Base-by-base conservation (phyloP, 495 filamentous ascomycete genomes). In the Aspergillus cristatus region DNA sequence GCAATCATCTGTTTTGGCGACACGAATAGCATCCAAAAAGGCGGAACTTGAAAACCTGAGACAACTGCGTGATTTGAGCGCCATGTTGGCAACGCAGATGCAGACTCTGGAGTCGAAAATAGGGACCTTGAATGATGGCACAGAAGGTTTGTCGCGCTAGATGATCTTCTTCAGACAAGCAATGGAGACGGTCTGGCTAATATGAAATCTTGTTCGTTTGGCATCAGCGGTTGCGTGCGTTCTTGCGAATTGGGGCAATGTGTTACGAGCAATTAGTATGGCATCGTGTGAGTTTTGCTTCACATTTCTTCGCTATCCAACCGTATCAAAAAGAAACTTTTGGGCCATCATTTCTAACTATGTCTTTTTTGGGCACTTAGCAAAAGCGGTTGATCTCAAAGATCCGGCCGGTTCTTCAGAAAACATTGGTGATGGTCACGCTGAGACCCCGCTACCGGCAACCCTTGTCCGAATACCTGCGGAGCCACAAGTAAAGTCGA, bases 181-280 rank as follows among this genome's bases (percentile, higher is more conserved):
- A 8, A 24, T 24, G 20, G 20, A 24, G 20, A 24, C 8, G 20
- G 8, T 24, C 20, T 24, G 4, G 3, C 38, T 14, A 14, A 26
- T 33, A 31, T 36, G 32, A 31, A 15, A 32, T 18, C 32, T 40
- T 30, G 3, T 30, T 30, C 26, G n/a, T 34, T 36, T 18, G 32
- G 39, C 18, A 43, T 34, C 54, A 91, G 90, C 87, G 48, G 87
- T 98, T 53, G 91, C 91, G 33, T 77, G 80, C 32, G 91, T 98
- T 13, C 63, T 98, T 43, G 75, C 84, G 32, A 98, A 98, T 59
- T 98, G 91, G 91, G 83, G 94, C 50, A 93, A 88, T 55, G 89
- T 98, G 36, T 71, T 98, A 14, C 74, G 83, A 35, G 88, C 88
- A 26, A 96, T 98, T 50, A 84, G 82, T 53, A 93, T 98, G 79